Base-by-base conservation (phyloP, 495 filamentous ascomycete species). In the Lophiotrema nucula region DNA sequence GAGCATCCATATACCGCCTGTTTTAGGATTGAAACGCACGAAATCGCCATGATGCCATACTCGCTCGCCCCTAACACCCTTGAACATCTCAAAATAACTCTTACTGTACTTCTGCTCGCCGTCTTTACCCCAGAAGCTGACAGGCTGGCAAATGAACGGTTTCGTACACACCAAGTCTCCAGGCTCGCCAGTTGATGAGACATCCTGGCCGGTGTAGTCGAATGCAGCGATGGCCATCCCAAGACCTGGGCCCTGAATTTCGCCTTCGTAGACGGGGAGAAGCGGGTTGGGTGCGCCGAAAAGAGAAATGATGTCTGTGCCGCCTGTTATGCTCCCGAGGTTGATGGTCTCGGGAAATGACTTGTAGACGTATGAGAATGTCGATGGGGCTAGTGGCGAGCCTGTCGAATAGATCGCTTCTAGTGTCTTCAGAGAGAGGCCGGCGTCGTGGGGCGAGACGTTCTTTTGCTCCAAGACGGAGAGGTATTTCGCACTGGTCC, bases 11-110 rank as follows among this genome's bases (percentile, higher is more conserved):
- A 96, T 69, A 0, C 90, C 91, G 11, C 88, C 86, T 0, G 88
- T 92, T 16, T 77, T 59, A 0, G 83, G 81, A 64, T 89, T 84
- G 62, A 96, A 77, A 22, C 86, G 81, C 13, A 96, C 81, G 66
- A 96, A 97, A 69, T 98, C 93, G 2, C 93, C 93, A 68, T 98
- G 93, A 70, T 96, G 90, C 93, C 92, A 97, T 22, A 95, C 74
- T 15, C 47, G 45, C 8, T 52, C 33, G 0, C 39, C 45, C 3
- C 16, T 22, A 1, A 35, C 21, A 49, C 73, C 73, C 2, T 76
- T 77, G 65, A 96, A 96, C 12, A 81, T 80, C 52, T 92, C 88
- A 63, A 98, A 98, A 71, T 98, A 98, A 63, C 83, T 88, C 47
- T 81, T 83, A 39, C 77, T 77, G 72, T 97, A 97, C 65, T 87